phyloP scores from a whole-genome alignment of 768 basidiomycete species.

The Leccinum variicolor region DNA sequence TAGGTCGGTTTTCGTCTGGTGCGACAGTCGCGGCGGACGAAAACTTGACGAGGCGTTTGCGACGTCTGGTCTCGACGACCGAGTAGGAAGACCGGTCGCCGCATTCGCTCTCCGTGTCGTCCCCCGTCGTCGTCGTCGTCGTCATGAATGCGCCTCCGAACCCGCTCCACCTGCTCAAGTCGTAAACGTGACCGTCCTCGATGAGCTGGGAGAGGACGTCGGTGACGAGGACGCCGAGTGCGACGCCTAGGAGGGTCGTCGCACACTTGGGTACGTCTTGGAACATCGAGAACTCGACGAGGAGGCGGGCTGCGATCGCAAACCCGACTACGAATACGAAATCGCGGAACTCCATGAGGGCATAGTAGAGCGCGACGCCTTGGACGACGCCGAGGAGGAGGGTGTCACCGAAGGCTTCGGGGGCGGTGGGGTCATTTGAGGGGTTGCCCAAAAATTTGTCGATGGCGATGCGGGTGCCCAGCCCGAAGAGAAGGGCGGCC shows the following conservation, averaged over 20 bases:
- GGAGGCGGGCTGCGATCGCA: conserved; percentile 57
- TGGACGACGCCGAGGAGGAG: conserved; percentile 73
- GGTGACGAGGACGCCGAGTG: conserved; percentile 65
- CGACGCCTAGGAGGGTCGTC: conserved; percentile 62
- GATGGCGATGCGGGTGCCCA: conserved; percentile 68
- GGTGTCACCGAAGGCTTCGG: conserved; percentile 48
- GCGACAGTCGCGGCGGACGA: conserved; percentile 29
- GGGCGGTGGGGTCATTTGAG: conserved; percentile 28
- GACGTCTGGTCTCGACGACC: conserved; percentile 22
- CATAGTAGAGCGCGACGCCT: conserved; percentile 69
- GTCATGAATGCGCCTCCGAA: neutral
- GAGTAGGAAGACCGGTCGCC: conserved; percentile 2
- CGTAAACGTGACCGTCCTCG: conserved; percentile 43
- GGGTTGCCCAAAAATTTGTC: conserved; percentile 50
- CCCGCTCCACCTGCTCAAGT: conserved; percentile 13
- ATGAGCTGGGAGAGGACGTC: conserved; percentile 68
- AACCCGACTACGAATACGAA: conserved; percentile 55
- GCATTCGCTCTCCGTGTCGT: conserved; percentile 12
- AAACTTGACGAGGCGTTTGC: conserved; percentile 48
- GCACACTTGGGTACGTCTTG: conserved; percentile 55
- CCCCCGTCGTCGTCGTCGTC: neutral
- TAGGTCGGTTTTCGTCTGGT: conserved; percentile 8
- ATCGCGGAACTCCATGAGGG: conserved; percentile 51
- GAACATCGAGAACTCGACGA: conserved; percentile 55
- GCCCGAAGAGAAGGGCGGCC: conserved; percentile 68